These are phyloP conservation scores for Porodaedalea pini DNA, from an alignment of 1,284 basidiomycete genomes.

Conservation along the genomic window DNA sequence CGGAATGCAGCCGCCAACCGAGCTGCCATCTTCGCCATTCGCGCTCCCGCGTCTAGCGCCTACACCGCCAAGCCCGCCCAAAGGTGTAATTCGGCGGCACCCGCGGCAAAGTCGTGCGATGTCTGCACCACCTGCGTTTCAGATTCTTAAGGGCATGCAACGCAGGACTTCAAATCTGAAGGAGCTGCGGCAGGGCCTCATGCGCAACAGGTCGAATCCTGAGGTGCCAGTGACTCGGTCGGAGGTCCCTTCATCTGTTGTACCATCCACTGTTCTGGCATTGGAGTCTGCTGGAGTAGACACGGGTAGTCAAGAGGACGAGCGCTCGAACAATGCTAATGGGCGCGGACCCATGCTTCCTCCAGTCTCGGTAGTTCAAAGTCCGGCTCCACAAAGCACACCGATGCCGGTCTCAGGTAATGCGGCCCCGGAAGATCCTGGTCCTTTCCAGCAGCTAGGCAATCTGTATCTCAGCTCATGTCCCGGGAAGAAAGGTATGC, in stretches of 20 bases:
- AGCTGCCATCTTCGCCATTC: background rate
- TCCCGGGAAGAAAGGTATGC: slow-evolving; percentile 87
- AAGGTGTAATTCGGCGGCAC: slow-evolving; percentile 11
- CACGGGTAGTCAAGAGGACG: background rate
- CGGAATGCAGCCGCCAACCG: background rate
- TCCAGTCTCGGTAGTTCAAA: background rate
- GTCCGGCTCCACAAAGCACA: background rate
- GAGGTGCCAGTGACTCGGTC: background rate
- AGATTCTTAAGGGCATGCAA: slow-evolving; percentile 8
- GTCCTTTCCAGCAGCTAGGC: slow-evolving; percentile 49
- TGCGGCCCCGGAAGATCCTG: slow-evolving; percentile 13
- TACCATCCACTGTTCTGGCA: background rate
- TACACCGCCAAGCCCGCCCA: slow-evolving; percentile 7
- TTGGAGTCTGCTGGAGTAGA: background rate
- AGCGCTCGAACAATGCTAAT: background rate
- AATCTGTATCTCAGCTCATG: slow-evolving; percentile 90
- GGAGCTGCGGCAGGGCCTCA: slow-evolving; percentile 7
- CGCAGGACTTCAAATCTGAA: background rate
- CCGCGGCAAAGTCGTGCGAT: slow-evolving; percentile 22
- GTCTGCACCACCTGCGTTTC: slow-evolving; percentile 24
- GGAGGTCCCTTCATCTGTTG: background rate
- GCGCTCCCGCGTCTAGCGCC: background rate
- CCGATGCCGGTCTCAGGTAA: background rate
- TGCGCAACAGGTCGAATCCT: slow-evolving; percentile 10
- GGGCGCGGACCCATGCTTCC: slow-evolving; percentile 11